These are phyloP conservation scores for Posidonia oceanica DNA, from an alignment of 116 monocot species.

Conservation along the genomic window DNA sequence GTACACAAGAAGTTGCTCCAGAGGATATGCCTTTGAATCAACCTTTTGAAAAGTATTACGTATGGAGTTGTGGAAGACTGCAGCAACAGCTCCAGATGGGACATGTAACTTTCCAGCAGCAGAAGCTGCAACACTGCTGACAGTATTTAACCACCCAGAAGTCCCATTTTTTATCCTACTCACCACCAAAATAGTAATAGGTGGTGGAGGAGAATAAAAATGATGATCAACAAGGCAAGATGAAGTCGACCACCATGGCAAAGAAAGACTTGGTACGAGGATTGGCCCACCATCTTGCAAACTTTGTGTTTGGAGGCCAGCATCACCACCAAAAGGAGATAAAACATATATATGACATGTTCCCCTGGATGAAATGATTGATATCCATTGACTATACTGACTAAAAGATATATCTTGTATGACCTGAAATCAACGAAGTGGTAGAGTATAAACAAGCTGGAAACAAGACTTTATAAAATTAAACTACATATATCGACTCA, in stretches of 20 bases:
- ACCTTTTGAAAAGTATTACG: constrained; percentile 3
- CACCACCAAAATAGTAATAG: constrained; percentile 59
- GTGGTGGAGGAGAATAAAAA: constrained; percentile 41
- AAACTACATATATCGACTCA: constrained; percentile 20
- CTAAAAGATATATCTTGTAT: constrained; percentile 94
- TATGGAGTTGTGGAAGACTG: constrained; percentile 73
- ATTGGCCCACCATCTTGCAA: constrained; percentile 32
- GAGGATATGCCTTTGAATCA: constrained; percentile 27
- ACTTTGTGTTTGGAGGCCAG: constrained; percentile 59
- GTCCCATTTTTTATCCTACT: constrained; percentile 82
- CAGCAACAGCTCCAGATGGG: constrained; percentile 87
- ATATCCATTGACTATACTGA: constrained; percentile 90
- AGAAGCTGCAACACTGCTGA: constrained; percentile 78
- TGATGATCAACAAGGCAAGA: constrained; percentile 38
- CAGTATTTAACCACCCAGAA: constrained; percentile 90
- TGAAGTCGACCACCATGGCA: constrained; percentile 85
- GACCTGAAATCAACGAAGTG: constrained; percentile 31
- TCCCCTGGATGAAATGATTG: constrained; percentile 78
- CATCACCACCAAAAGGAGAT: constrained; percentile 94
- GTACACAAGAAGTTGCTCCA: constrained; percentile 84
- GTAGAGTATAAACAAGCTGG: neutral
- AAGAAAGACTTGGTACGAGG: constrained; percentile 46
- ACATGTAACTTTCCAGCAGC: constrained; percentile 62
- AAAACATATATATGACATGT: constrained; percentile 84
- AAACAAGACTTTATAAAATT: neutral